Evolutionary conservation across 2,329 filamentous ascomycete genomes (phyloP).

Genomic region (Monosporascus sp.): DNA sequence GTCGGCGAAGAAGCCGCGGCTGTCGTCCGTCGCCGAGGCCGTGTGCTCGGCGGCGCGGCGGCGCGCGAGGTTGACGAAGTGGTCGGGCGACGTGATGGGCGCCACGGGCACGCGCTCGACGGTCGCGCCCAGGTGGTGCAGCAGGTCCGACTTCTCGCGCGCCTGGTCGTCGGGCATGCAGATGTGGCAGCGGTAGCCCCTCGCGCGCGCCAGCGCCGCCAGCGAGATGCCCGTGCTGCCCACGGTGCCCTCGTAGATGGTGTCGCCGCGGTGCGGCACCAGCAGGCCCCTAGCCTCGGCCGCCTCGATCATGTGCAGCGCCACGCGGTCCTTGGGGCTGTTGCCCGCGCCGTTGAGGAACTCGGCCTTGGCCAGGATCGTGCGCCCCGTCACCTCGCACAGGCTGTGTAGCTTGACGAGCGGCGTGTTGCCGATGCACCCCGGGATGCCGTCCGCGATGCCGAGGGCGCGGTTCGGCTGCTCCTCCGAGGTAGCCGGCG

Average conservation of each 20-base stretch:
- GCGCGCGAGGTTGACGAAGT: slow-evolving; percentile 91
- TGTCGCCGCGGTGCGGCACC: slow-evolving; percentile 76
- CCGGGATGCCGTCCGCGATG: slow-evolving; percentile 78
- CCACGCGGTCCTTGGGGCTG: slow-evolving; percentile 92
- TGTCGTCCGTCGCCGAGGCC: slow-evolving; percentile 47
- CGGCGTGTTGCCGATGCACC: slow-evolving; percentile 89
- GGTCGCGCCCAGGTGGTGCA: slow-evolving; percentile 83
- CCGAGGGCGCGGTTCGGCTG: slow-evolving; percentile 18
- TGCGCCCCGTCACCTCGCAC: slow-evolving; percentile 79
- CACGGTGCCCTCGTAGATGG: slow-evolving; percentile 95
- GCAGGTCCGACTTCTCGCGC: slow-evolving; percentile 80
- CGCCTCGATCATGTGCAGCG: slow-evolving; percentile 77
- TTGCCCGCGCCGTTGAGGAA: slow-evolving; percentile 93
- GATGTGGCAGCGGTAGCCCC: slow-evolving; percentile 89
- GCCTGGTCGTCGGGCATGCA: slow-evolving; percentile 95
- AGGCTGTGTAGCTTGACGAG: slow-evolving; percentile 81
- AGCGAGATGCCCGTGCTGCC: slow-evolving; percentile 95
- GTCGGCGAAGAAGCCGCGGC: slow-evolving; percentile 86
- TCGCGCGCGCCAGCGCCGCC: slow-evolving; percentile 79
- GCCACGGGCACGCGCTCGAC: slow-evolving; percentile 88
- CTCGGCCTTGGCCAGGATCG: slow-evolving; percentile 90
- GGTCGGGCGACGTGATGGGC: slow-evolving; percentile 85
- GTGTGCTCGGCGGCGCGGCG: slow-evolving; percentile 72
- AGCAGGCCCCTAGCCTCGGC: slow-evolving; percentile 76
- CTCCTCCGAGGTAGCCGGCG: slow-evolving; percentile 16